Evolutionary conservation across 495 filamentous ascomycete genomes (phyloP), one percentile per base, ranked within the genome.

Genomic region (Xylaria telfairii): DNA sequence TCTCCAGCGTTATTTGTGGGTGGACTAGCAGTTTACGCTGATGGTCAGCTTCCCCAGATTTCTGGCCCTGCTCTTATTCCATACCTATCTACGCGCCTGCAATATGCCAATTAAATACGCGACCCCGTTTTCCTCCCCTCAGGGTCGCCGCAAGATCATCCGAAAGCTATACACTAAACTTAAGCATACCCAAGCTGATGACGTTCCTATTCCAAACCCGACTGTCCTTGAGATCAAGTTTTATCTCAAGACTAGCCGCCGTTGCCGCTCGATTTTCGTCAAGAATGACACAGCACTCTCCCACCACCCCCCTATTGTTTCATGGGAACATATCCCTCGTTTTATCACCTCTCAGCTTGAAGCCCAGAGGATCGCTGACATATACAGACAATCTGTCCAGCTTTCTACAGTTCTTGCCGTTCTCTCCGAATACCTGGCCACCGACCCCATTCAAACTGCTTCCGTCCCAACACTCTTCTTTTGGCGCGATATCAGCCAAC

Each of bases 291-390:
- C 60, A 26, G 19, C 19, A 21, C 8, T 13, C 5, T 28, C 32
- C 66, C 2, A 47, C 5, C 8, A 32, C 8, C 30, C 32, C 3
- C 54, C 69, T 5, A 24, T 69, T 44, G 39, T 46, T 37, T 60
- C 49, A 13, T 59, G 53, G 15, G n/a, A 53, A 56, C 32, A 30
- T 34, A 19, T 70, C 24, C 63, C 70, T 24, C 53, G 26, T 7
- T 81, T 83, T 61, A 64, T 84, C 17, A 37, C 71, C 7, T 83
- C 81, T 10, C 81, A 83, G 66, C 72, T 83, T 3, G 76, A 82
- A 37, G 73, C 69, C 0, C 81, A 84, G 67, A 74, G 68, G 41
- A 74, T 83, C 53, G 75, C 77, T 72, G 63, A 80, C 51, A 28
- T 24, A 1, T 3, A 44, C 59, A 68, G 66, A 65, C 57, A 71